phyloP scores from a whole-genome alignment of 805 yeast species.

The Limtongozyma cylindracea region DNA sequence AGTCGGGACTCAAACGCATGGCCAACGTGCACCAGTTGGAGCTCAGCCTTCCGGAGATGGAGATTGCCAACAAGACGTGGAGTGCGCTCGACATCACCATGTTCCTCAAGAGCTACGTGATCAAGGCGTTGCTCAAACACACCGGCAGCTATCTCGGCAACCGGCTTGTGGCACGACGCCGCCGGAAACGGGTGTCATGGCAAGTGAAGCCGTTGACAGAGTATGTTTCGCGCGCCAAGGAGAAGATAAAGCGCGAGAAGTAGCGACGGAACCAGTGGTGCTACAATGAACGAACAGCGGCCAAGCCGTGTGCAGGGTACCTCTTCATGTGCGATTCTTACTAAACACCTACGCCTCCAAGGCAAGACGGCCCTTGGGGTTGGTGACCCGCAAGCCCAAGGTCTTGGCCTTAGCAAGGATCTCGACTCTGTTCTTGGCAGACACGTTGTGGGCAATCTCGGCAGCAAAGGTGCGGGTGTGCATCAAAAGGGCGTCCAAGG shows the following conservation, averaged over 20 bases:
- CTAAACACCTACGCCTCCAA: conserved; percentile 70
- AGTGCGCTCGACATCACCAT: no score
- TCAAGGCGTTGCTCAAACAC: no score
- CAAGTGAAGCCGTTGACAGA: no score
- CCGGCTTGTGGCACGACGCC: no score
- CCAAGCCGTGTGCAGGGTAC: not conserved
- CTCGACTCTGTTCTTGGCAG: conserved; percentile 95
- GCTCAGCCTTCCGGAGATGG: no score
- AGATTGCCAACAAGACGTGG: no score
- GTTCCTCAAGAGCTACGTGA: no score
- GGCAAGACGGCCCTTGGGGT: conserved; percentile 96
- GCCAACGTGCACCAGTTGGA: no score
- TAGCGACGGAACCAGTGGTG: not conserved
- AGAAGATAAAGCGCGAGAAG: not conserved
- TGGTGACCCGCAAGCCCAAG: conserved; percentile 96
- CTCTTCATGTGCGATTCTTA: conserved; percentile 1
- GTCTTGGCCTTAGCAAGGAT: conserved; percentile 94
- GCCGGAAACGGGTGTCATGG: no score
- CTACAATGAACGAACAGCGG: not conserved
- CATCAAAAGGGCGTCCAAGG: conserved; percentile 84
- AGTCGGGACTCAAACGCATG: no score
- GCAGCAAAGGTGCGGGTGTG: conserved; percentile 99
- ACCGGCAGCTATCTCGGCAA: no score
- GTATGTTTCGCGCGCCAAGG: no score
- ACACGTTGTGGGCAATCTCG: conserved; percentile 97